These are phyloP conservation scores for Elongisporangium senticosum DNA, from an alignment of 352 stramenopile species.

Conservation along the genomic window DNA sequence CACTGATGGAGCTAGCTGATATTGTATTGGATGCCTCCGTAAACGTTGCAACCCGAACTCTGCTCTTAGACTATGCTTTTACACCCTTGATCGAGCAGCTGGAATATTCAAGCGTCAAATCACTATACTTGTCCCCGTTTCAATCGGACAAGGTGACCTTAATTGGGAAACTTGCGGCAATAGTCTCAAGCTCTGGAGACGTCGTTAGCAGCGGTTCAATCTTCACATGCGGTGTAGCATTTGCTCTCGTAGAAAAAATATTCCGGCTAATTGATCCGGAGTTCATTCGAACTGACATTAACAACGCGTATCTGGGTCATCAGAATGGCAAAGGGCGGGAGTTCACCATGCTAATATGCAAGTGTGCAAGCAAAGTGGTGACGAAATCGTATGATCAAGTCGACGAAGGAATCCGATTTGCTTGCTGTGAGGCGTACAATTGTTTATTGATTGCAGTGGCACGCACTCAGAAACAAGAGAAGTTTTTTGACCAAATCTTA, in stretches of 20 bases:
- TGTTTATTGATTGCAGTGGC: constrained; percentile 74
- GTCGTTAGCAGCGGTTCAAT: constrained; percentile 20
- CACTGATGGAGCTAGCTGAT: constrained; percentile 29
- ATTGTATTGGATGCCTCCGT: constrained; percentile 34
- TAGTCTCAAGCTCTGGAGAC: constrained; percentile 54
- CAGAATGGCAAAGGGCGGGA: constrained; percentile 68
- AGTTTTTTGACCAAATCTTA: constrained; percentile 83
- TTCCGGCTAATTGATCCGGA: constrained; percentile 62
- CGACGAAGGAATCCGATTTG: constrained; percentile 33
- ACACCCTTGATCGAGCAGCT: constrained; percentile 44
- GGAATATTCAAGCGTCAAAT: constrained; percentile 19
- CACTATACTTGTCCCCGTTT: constrained; percentile 42
- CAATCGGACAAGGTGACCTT: constrained; percentile 22
- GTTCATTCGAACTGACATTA: constrained; percentile 57
- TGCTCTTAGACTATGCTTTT: constrained; percentile 43
- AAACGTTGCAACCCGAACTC: constrained; percentile 31
- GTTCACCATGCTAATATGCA: constrained; percentile 84
- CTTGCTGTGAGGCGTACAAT: constrained; percentile 62
- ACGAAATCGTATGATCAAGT: constrained; percentile 35
- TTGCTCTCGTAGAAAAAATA: constrained; percentile 55
- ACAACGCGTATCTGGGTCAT: constrained; percentile 63
- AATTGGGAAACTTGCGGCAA: constrained; percentile 42
- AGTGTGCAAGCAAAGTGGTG: constrained; percentile 71
- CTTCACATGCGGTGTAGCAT: constrained; percentile 54
- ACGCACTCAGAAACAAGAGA: constrained; percentile 80